These are phyloP conservation scores for Lyophyllum decastes DNA, from an alignment of 768 basidiomycete species.

Conservation along the genomic window DNA sequence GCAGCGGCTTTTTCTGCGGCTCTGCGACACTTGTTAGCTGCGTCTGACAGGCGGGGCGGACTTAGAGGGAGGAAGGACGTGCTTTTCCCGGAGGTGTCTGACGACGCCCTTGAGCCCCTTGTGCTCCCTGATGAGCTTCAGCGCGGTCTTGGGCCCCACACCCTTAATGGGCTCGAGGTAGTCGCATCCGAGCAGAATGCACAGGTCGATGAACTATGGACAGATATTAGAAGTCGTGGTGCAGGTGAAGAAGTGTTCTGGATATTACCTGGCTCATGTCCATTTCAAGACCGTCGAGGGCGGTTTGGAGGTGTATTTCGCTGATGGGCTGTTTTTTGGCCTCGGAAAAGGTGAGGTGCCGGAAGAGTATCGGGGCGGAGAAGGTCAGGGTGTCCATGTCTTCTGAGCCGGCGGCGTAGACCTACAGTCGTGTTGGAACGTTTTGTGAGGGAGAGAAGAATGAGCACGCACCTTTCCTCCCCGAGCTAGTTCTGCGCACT, in stretches of 20 bases:
- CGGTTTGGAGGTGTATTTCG: constrained; percentile 83
- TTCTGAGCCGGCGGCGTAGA: constrained; percentile 97
- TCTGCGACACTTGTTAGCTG: constrained; percentile 26
- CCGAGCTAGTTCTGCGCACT: constrained; percentile 97
- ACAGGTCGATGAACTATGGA: constrained; percentile 91
- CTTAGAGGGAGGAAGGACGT: constrained; percentile 24
- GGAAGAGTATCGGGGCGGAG: constrained; percentile 85
- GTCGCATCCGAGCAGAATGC: constrained; percentile 95
- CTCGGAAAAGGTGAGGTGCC: constrained; percentile 97
- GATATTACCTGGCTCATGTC: constrained; percentile 77
- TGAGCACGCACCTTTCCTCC: constrained; percentile 73
- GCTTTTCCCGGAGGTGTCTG: constrained; percentile 80
- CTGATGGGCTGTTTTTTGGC: constrained; percentile 96
- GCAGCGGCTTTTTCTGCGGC: constrained; percentile 43
- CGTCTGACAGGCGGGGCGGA: not conserved
- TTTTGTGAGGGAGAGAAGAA: not conserved
- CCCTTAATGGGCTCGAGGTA: constrained; percentile 99
- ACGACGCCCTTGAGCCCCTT: constrained; percentile 72
- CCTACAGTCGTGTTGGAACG: constrained; percentile 41
- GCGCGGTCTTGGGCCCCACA: constrained; percentile 91
- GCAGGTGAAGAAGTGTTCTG: not conserved
- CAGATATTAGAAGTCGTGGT: not conserved
- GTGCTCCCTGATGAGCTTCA: constrained; percentile 88
- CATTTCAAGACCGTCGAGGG: constrained; percentile 89
- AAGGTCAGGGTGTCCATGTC: constrained; percentile 99